Evolutionary conservation across 495 filamentous ascomycete genomes (phyloP), one percentile per base, ranked within the genome.

Genomic region (Pyronema omphalodes): DNA sequence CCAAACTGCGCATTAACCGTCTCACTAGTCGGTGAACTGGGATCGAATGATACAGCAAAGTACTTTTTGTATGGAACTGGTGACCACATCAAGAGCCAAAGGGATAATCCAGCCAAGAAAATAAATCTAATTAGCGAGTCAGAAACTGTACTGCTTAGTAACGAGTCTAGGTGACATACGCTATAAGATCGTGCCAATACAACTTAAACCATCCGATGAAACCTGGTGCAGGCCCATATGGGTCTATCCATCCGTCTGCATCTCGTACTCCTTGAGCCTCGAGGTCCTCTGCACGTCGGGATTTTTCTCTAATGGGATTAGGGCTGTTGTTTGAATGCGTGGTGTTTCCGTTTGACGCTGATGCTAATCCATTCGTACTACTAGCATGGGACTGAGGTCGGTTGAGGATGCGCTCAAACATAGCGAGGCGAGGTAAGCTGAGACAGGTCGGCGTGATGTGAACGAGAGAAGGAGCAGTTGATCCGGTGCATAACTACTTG

Each of bases 1-100:
- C 14, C 14, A 33, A 7, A 54, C 4, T 40, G 36, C 4, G 36
- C 12, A 18, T 12, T 46, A 17, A 51, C 18, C 11, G 18, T 43
- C 9, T 12, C 9, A 18, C 36, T 40, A 33, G 9, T 52, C 18
- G 50, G 9, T 17, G 52, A 56, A 41, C 52, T 40, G 29, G 58
- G 33, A 17, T 53, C 49, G 17, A 46, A 55, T 12, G 58, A 56
- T 18, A 66, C 53, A 8, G 62, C 51, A 34, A 66, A 66, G 19
- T 63, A 58, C 51, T 62, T 66, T 19, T 56, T 57, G 40, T 65
- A 59, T 0, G 63, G 63, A 17, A 65, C 46, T n/a, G 63, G 63
- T 19, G 62, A 66, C 63, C 63, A 65, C 46, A 57, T 55, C 9
- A 65, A 56, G 7, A 65, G 52, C 56, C 62, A 65, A n/a, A 65